Evolutionary conservation across 768 basidiomycete genomes (phyloP), one percentile per base, ranked within the genome.

Genomic region (Russula earlei): DNA sequence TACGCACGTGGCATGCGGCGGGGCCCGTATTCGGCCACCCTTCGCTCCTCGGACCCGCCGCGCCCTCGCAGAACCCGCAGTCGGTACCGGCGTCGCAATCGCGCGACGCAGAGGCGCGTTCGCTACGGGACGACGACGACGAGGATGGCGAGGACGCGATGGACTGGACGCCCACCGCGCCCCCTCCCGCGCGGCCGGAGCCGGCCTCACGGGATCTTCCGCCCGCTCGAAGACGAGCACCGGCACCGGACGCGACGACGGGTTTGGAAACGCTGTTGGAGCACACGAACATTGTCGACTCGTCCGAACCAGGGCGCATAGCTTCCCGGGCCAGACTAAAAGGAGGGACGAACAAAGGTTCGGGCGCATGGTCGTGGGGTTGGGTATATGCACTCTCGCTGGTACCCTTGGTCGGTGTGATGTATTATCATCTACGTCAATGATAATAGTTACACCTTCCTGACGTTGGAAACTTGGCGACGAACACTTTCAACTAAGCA

Each of bases 21-120:
- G 72, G 72, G 33, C 87, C 83, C 14, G 70, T 90, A 37, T 91
- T 91, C 62, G 88, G 88, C 4, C 63, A 79, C 7, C 78, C 88
- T 5, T 91, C 88, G 1, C 69, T 88, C 27, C 60, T 66, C 11
- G 61, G 62, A 14, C 65, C 67, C 31, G 62, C 5, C 44, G 51
- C 33, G 33, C 29, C 41, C 5, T 11, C 9, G 11, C 15, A 29
- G 5, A 9, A 14, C 6, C 6, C 17, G 4, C 17, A 7, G 8
- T 24, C 25, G 9, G 19, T 14, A 15, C 40, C 4, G 5, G 7
- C 54, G 54, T 38, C 49, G 24, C 54, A 63, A 50, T 47, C 63
- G 62, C 54, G 63, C 59, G 34, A 66, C 10, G 71, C 47, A 66
- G 71, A 34, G 52, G 52, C 33, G 64, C 63, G 4, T 64, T 67